Evolutionary conservation across 1,284 basidiomycete genomes (phyloP).

Genomic region (Ganoderma leucocontextum): DNA sequence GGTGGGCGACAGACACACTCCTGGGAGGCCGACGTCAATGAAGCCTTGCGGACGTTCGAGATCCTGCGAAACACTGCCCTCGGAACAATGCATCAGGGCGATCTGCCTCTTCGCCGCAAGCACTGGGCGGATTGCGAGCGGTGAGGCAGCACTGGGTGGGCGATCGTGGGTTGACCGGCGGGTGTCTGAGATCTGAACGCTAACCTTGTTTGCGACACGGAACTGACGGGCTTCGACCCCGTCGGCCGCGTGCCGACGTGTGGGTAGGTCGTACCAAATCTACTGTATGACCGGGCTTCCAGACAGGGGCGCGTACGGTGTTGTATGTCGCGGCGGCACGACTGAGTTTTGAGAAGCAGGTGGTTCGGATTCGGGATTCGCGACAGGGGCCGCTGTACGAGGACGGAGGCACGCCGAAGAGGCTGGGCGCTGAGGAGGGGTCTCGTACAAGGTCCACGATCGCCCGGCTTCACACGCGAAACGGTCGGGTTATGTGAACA

Average conservation of each 20-base stretch:
- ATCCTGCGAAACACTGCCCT: neutral
- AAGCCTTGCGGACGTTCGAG: neutral
- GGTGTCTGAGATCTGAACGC: neutral
- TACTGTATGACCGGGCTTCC: neutral
- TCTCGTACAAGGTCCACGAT: neutral
- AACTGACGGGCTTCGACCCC: constrained; percentile 8
- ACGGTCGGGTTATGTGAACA: neutral
- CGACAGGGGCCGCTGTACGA: neutral
- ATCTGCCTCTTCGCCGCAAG: constrained; percentile 5
- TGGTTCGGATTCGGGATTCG: constrained; percentile 2
- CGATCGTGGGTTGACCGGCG: constrained; percentile 11
- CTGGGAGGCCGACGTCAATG: constrained; percentile 6
- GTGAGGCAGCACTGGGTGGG: constrained; percentile 4
- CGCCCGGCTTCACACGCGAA: constrained; percentile 5
- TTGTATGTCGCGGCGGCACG: neutral
- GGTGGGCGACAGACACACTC: constrained; percentile 1
- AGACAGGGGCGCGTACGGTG: constrained; percentile 2
- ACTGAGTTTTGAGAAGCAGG: neutral
- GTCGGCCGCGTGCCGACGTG: neutral
- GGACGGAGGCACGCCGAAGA: neutral
- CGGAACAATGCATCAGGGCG: neutral
- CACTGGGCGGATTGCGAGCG: constrained; percentile 1
- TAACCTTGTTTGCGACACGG: constrained; percentile 8
- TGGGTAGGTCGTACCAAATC: neutral
- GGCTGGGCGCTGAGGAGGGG: neutral